Conservation (phyloP, 192 early-diverging fungal genomes). For the Gamsiella multidivaricata region DNA sequence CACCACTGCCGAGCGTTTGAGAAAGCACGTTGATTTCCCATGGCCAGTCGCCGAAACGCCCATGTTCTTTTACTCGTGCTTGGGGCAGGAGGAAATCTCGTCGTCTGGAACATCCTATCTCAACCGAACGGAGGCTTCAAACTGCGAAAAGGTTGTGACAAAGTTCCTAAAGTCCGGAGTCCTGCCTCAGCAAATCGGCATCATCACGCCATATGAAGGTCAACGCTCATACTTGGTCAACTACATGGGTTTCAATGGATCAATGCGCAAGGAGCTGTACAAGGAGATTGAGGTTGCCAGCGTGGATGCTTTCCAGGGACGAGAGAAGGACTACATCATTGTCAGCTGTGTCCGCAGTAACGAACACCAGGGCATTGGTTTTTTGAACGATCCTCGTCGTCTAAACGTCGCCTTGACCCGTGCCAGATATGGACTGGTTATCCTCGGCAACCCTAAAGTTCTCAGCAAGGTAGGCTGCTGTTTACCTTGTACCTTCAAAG, state of each 20-base stretch:
- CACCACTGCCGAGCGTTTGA: constrained; percentile 88
- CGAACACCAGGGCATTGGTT: constrained; percentile 96
- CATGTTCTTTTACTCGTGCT: constrained; percentile 94
- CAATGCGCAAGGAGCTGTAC: constrained; percentile 92
- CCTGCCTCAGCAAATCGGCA: constrained; percentile 90
- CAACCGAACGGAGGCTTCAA: constrained; percentile 96
- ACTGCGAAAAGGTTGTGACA: constrained; percentile 97
- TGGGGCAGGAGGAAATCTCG: constrained; percentile 96
- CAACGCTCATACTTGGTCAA: constrained; percentile 95
- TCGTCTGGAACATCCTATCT: constrained; percentile 97
- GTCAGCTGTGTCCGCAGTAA: constrained; percentile 97
- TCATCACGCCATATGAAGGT: constrained; percentile 99
- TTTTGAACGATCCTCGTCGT: constrained; percentile 91
- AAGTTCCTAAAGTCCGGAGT: constrained; percentile 91
- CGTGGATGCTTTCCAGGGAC: constrained; percentile 99
- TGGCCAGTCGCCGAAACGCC: constrained; percentile 96
- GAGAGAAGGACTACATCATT: constrained; percentile 99
- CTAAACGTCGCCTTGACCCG: constrained; percentile 91
- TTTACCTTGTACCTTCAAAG: neutral
- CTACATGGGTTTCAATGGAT: constrained; percentile 95
- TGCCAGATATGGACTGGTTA: constrained; percentile 93
- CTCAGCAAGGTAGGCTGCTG: constrained; percentile 70
- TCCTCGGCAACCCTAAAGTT: constrained; percentile 96
- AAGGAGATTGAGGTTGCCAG: constrained; percentile 99
- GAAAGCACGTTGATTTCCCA: constrained; percentile 91